These are phyloP conservation scores for Aegilops bicornis DNA, from an alignment of 176 grass and related monocot species.

Conservation along the genomic window DNA sequence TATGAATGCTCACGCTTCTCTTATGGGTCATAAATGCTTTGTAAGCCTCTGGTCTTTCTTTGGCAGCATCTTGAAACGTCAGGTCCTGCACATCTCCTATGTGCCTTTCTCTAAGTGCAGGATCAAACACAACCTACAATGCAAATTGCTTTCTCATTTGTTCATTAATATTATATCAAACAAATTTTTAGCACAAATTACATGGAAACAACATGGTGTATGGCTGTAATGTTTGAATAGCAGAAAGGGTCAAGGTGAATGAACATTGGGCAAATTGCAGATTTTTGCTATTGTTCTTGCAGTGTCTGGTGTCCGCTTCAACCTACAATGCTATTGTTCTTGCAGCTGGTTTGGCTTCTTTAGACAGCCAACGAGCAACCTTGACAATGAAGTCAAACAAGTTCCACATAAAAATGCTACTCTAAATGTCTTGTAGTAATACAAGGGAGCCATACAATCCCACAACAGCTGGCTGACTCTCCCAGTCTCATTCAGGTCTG, in stretches of 20 bases:
- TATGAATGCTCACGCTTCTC: constrained; percentile 57
- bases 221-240: too few relatives aligned
- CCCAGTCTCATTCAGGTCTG: constrained; percentile 80
- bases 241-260: too few relatives aligned
- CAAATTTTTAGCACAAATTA: too few relatives aligned
- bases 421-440: not conserved
- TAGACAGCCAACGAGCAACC: constrained; percentile 66
- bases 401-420: not conserved
- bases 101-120: too few relatives aligned
- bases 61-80: constrained; percentile 56
- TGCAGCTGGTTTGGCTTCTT: constrained; percentile 47
- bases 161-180: too few relatives aligned
- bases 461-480: constrained; percentile 61
- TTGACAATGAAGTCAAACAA: constrained; percentile 13
- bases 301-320: constrained; percentile 82
- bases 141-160: too few relatives aligned
- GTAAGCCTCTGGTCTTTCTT: constrained; percentile 61
- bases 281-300: constrained; percentile 61
- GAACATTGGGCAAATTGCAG: constrained; percentile 36
- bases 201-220: too few relatives aligned
- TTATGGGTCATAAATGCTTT: constrained; percentile 58
- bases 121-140: too few relatives aligned
- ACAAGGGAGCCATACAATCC: constrained; percentile 45
- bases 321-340: too few relatives aligned
- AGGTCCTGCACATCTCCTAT: constrained; percentile 81